Evolutionary conservation across 2,329 filamentous ascomycete species (phyloP).

Genomic region (Ascochyta viciae-villosae): DNA sequence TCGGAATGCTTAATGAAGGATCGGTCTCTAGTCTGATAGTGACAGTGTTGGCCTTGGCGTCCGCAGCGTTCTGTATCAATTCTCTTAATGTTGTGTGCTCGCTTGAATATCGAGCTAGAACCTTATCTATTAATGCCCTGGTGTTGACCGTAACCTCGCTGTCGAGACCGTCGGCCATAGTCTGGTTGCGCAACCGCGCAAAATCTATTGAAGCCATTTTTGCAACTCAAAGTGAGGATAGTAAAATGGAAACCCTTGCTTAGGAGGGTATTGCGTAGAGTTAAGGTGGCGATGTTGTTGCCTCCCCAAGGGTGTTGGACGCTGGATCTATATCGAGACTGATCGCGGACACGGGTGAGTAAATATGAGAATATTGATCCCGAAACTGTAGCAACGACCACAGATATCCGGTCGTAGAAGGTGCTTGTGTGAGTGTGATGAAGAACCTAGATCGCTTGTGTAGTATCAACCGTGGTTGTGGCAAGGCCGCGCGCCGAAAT

Average conservation of each 20-base stretch:
- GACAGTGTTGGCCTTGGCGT: constrained; percentile 89
- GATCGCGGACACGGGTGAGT: too few relatives aligned
- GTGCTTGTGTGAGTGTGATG: background rate
- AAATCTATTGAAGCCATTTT: constrained; percentile 58
- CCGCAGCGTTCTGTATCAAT: constrained; percentile 97
- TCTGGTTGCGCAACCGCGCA: constrained; percentile 79
- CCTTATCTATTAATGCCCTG: constrained; percentile 94
- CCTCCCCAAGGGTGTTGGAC: background rate
- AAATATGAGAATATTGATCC: background rate
- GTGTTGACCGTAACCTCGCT: constrained; percentile 99
- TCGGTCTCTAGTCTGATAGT: constrained; percentile 91
- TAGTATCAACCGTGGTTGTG: constrained; percentile 28
- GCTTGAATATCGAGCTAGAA: constrained; percentile 92
- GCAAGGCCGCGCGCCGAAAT: constrained; percentile 30
- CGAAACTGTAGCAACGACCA: background rate
- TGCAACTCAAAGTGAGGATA: background rate
- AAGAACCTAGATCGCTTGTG: background rate
- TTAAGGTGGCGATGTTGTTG: background rate
- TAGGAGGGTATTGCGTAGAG: background rate
- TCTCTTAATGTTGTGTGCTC: constrained; percentile 91
- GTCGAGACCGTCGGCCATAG: constrained; percentile 88
- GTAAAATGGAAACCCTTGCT: background rate
- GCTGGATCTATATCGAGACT: background rate
- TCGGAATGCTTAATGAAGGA: constrained; percentile 78
- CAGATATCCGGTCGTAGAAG: background rate